These are phyloP conservation scores for Amanita brunnescens DNA, from an alignment of 768 basidiomycete genomes.

Conservation along the genomic window DNA sequence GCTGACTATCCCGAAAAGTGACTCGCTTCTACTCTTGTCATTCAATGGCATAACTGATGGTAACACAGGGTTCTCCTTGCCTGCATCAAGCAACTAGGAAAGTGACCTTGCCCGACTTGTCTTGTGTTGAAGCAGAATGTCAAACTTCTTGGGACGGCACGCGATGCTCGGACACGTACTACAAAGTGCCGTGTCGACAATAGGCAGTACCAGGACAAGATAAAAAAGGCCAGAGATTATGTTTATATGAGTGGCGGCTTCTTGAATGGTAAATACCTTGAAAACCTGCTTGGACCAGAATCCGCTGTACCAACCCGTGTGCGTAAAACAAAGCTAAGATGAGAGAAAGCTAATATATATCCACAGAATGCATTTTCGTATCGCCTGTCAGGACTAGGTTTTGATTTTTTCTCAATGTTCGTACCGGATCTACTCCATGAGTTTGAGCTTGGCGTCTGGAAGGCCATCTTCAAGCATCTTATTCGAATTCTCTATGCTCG, in stretches of 20 bases:
- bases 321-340: conserved; percentile 7
- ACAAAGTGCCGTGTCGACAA: conserved; percentile 7
- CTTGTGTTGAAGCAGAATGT: conserved; percentile 19
- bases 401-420: conserved; percentile 23
- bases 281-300: conserved; percentile 10
- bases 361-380: conserved; percentile 19
- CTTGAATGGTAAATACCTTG: conserved; percentile 15
- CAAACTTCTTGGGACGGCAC: conserved; percentile 18
- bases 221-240: conserved; percentile 13
- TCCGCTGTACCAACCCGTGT: conserved; percentile 22
- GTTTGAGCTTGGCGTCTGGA: no score
- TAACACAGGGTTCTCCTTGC: conserved; percentile 19
- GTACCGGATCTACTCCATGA: no score
- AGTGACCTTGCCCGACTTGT: conserved; percentile 28
- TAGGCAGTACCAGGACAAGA: conserved; percentile 5
- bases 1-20: conserved; percentile 34
- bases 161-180: conserved; percentile 12
- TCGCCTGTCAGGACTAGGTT: conserved; percentile 9
- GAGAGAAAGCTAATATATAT: conserved; percentile 17
- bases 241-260: conserved; percentile 16
- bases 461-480: conserved; percentile 26
- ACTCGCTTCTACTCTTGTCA: conserved; percentile 6
- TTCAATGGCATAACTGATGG: neutral
- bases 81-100: conserved; percentile 25
- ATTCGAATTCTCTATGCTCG: conserved; percentile 20